Evolutionary conservation across 345 rosid genomes (phyloP), one percentile per base, ranked within the genome.

Genomic region (Pugionium dolabratum): DNA sequence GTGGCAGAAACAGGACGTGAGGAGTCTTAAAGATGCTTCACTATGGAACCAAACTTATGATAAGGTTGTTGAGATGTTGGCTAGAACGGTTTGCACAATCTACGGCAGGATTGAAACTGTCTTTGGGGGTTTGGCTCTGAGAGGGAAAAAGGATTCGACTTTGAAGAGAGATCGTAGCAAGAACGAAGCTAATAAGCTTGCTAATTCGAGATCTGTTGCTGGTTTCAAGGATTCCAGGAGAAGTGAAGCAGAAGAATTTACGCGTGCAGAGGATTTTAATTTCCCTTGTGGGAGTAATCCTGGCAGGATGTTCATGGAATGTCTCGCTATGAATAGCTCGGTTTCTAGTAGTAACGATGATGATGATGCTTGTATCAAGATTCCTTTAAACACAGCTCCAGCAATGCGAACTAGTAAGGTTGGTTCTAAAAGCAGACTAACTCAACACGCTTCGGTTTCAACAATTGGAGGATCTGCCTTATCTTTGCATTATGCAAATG

Each of bases 1-100:
- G 75, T 93, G 98, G 98, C 98, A 93, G 84, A 93, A 67, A 74
- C 97, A 93, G 67, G 97, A 93, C 9, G 95, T 93, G 54, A 81
- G 71, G 79, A 92, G 89, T 79, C 89, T 93, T 40, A 84, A 83
- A 81, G 97, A 93, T 58, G 78, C 86, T 72, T 90, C 98, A 0
- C 81, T 93, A 35, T 93, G 99, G 99, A 90, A 75, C 49, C 95
- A 90, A 70, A 88, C 89, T 9, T 86, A 72, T 71, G 99, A 93
- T 77, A 93, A 93, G 75, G 89, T 83, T 28, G 96, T 93, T 7
- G 97, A 90, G 82, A 66, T 93, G 83, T 61, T 93, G 72, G 97
- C 86, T 0, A 84, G 99, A 76, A 93, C 96, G 0, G 87, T 86
- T 5, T 93, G 97, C 56, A 93, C 99, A 0, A 79, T 93, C 57